Conservation (phyloP, 331 rosid species). For the Quercus phellos region DNA sequence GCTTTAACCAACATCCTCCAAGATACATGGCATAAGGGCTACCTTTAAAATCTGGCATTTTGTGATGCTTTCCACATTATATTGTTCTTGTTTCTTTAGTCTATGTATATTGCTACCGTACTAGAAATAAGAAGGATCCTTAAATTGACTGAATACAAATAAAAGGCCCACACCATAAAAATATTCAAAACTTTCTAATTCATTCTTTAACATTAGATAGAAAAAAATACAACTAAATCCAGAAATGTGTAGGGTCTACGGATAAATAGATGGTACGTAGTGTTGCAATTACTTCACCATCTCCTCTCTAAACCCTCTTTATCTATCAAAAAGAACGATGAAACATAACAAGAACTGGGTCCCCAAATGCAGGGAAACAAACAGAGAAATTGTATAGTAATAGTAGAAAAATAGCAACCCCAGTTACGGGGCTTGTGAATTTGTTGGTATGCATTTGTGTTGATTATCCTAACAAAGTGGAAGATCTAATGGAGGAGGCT, state of each 20-base stretch:
- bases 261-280: constrained; percentile 18
- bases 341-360: constrained; percentile 27
- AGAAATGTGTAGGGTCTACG: constrained; percentile 10
- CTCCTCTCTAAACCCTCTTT: constrained; percentile 28
- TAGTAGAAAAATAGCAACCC: constrained; percentile 17
- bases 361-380: constrained; percentile 53
- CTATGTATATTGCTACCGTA: neutral
- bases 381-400: constrained; percentile 14
- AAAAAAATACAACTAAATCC: constrained; percentile 10
- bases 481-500: constrained; percentile 68
- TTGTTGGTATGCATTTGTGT: neutral
- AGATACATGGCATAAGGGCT: neutral
- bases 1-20: too few species aligned
- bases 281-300: constrained; percentile 8
- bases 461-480: constrained; percentile 56
- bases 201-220: neutral
- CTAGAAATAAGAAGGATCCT: neutral
- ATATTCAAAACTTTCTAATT: constrained; percentile 13
- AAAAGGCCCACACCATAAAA: neutral
- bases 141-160: neutral
- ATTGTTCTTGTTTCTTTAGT: neutral
- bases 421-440: constrained; percentile 15
- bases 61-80: neutral
- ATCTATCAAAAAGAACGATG: constrained; percentile 16
- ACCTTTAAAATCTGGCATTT: neutral